Evolutionary conservation across 192 early-diverging fungal genomes (phyloP), one percentile per base, ranked within the genome.

Genomic region (Coemansia sp.): DNA sequence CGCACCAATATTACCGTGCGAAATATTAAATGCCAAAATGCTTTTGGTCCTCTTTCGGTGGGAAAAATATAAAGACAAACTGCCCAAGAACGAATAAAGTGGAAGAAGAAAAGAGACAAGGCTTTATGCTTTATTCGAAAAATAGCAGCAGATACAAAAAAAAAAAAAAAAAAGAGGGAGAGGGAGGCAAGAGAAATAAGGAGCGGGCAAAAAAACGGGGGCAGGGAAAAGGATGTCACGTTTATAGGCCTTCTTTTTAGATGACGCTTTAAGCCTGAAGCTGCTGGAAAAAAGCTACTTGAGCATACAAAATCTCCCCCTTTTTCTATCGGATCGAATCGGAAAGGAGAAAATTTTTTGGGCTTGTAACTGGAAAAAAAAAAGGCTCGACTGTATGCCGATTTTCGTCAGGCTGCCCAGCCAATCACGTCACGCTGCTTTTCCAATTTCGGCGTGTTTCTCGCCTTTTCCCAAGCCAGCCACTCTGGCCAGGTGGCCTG

Each of bases 211-310:
- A 26, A 55, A 31, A 21, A 53, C 20, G 32, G 51, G 28, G 31
- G 18, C 20, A 55, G 30, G 36, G 40, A 36, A n/a, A 47, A 49
- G 49, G 14, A 16, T 36, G 5, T 48, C 32, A 23, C 40, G 28
- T 56, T 51, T 46, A 62, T 50, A 14, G 50, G 41, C 59, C 26
- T 46, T 53, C 14, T 20, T 46, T 46, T 46, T 26, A 20, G 21
- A 46, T n/a, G 23, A 26, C 23, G 23, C 23, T 26, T 26, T 26
- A 26, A 26, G 4, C 4, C 23, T 26, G 23, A 26, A 26, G 23
- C 23, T 26, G 4, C 4, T 26, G 4, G 23, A 26, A 26, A 26
- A 26, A 26, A 26, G 23, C 23, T 26, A 26, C 23, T 26, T 4
- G n/a, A 26, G 23, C 23, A 26, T 26, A 26, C 4, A 26, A 26